A percentile compares a stretch with the other conserved stretches of the same genome.
phyloP scores from a whole-genome alignment of 257 asterid species.

The Fraxinus quadrangulata region DNA sequence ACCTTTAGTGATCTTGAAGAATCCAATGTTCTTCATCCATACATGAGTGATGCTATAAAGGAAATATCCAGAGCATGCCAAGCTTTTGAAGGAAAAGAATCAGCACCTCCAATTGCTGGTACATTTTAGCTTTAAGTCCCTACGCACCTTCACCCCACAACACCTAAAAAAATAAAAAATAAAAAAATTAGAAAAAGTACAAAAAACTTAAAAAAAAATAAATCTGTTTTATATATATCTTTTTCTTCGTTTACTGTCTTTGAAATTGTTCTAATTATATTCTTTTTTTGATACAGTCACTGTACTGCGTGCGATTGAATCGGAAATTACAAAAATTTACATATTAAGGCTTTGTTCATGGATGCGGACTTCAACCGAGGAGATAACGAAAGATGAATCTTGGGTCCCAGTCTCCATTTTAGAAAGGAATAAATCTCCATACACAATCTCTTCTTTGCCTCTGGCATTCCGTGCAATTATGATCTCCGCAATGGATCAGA shows the following conservation, averaged over 20 bases:
- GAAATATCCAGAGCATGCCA: conserved; percentile 80
- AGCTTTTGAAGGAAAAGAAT: conserved; percentile 87
- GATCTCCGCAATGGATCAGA: conserved; percentile 86
- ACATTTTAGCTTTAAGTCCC: conserved; percentile 26
- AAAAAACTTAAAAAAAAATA: neutral
- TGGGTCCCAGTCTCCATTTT: conserved; percentile 91
- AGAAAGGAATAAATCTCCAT: conserved; percentile 94
- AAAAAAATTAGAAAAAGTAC: neutral
- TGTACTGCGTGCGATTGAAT: conserved; percentile 70
- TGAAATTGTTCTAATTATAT: conserved; percentile 30
- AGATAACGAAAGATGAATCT: conserved; percentile 80
- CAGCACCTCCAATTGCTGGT: conserved; percentile 93
- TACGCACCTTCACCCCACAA: neutral
- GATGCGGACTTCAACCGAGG: conserved; percentile 89
- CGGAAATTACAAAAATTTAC: conserved; percentile 76
- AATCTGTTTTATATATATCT: conserved; percentile 2
- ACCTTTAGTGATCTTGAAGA: conserved; percentile 86
- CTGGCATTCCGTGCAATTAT: conserved; percentile 79
- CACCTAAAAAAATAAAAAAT: neutral
- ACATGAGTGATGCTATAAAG: conserved; percentile 75
- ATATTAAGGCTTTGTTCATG: conserved; percentile 89
- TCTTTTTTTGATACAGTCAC: conserved; percentile 54
- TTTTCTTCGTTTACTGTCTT: conserved; percentile 13
- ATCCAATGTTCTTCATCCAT: conserved; percentile 74
- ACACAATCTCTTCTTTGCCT: conserved; percentile 87